A percentile compares a stretch with the other conserved stretches of the same genome.
phyloP scores from a whole-genome alignment of 495 filamentous ascomycete genomes.

The Astrothelium macrocarpum region DNA sequence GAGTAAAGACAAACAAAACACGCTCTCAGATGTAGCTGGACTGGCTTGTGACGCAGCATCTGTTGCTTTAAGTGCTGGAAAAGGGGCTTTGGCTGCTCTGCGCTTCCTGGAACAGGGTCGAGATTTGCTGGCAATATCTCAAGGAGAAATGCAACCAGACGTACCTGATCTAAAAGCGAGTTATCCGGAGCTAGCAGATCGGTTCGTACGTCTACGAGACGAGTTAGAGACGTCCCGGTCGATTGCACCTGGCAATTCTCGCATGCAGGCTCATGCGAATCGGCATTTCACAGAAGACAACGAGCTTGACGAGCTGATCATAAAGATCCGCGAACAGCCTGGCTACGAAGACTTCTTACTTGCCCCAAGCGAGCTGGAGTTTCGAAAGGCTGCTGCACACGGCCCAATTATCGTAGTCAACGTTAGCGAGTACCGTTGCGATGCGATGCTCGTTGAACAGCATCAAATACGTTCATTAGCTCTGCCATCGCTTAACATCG shows the following conservation, averaged over 20 bases:
- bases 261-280: neutral
- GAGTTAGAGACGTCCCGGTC: no score
- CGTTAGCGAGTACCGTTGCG: conserved; percentile 15
- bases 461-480: neutral
- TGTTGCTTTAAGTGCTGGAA: conserved; percentile 16
- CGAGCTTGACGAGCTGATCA: conserved; percentile 10
- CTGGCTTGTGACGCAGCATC: conserved; percentile 22
- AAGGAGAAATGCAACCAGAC: neutral
- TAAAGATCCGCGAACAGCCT: conserved; percentile 15
- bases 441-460: conserved; percentile 3
- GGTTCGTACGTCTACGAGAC: neutral
- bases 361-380: conserved; percentile 10
- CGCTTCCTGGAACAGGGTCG: conserved; percentile 20
- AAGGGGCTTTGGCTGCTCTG: conserved; percentile 13
- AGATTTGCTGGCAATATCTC: conserved; percentile 10
- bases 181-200: neutral
- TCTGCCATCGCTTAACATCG: neutral
- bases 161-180: neutral
- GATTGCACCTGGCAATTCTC: neutral
- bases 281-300: neutral
- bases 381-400: conserved; percentile 11
- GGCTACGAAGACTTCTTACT: conserved; percentile 17
- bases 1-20: conserved; percentile 22
- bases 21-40: conserved; percentile 15
- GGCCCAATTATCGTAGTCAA: conserved; percentile 20